Base-by-base conservation (phyloP, 768 basidiomycete species). In the Hypholoma sublateritium region DNA sequence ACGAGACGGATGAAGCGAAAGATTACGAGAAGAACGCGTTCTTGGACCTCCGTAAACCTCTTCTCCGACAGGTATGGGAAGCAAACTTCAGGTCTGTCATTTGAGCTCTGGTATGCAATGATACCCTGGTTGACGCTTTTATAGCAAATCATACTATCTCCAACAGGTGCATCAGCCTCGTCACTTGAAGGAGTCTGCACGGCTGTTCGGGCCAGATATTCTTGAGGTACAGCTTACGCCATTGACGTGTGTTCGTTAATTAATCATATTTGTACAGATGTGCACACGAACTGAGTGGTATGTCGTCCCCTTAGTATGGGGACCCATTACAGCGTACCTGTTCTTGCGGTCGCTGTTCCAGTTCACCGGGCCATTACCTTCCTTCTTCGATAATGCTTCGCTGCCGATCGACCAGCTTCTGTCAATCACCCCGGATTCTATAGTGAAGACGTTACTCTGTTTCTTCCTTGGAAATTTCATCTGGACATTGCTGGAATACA, bases 151-250 rank as follows among this genome's bases (percentile, higher is more conserved):
- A 3, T 98, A 95, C 71, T 99, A 99, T 69, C 78, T 99, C 49
- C 83, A 93, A 65, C 97, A 99, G 71, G 92, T 99, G 0, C 97
- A 99, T 71, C 95, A 98, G 70, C 96, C 97, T 1, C 84, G 97
- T 42, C 95, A 95, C 70, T 72, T 95, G 51, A 72, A 84, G 6
- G 80, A 92, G 50, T 87, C 91, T 16, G 95, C 95, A 2, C 86
- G 93, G 61, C 76, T 99, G 57, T 98, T 99, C 69, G 91, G 88
- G 12, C 85, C 89, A 1, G 76, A 81, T 41, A 79, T 86, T 56
- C 85, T 97, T 32, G 96, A 99, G 83, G 90, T 87, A 57, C 36
- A 76, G 66, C 53, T 24, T 2, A 39, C 41, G 17, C 28, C 16
- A 21, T 32, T 58, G 45, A 57, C 62, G 35, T 14, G 1, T 22